Conservation (phyloP, 2,329 filamentous ascomycete genomes). For the Tolypocladium pustulatum region DNA sequence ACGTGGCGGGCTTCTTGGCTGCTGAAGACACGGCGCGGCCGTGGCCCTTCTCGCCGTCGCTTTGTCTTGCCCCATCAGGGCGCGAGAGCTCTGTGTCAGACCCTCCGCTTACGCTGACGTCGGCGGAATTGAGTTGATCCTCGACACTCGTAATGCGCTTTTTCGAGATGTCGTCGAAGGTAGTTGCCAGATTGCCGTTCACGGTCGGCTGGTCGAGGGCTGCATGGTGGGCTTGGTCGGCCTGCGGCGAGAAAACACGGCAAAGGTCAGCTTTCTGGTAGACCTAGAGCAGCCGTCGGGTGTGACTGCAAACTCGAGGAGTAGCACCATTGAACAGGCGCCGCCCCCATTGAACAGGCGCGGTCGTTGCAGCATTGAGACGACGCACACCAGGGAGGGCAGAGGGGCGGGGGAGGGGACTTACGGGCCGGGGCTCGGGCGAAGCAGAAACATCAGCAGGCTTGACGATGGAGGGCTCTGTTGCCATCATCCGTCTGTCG, state of each 20-base stretch:
- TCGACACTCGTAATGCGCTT: slow-evolving; percentile 49
- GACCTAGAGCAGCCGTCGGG: neutral
- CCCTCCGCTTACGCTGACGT: slow-evolving; percentile 61
- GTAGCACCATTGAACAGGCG: too few relatives aligned
- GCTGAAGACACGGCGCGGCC: slow-evolving; percentile 41
- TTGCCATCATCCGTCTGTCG: slow-evolving; percentile 52
- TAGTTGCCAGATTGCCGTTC: slow-evolving; percentile 33
- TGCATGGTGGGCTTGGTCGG: slow-evolving; percentile 36
- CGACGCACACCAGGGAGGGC: neutral
- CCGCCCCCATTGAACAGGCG: too few relatives aligned
- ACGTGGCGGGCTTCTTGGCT: slow-evolving; percentile 64
- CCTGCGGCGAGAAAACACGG: slow-evolving; percentile 5
- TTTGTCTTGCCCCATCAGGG: slow-evolving; percentile 40
- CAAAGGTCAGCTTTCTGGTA: slow-evolving; percentile 14
- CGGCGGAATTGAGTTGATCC: slow-evolving; percentile 49
- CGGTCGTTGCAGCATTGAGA: neutral
- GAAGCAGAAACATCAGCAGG: slow-evolving; percentile 43
- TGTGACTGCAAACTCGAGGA: neutral
- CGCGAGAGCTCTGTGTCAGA: slow-evolving; percentile 68
- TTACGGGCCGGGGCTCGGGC: slow-evolving; percentile 34
- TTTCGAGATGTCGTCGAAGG: slow-evolving; percentile 41
- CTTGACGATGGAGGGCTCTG: slow-evolving; percentile 45
- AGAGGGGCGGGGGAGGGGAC: neutral
- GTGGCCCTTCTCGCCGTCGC: slow-evolving; percentile 49
- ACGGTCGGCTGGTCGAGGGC: slow-evolving; percentile 29